Evolutionary conservation across 108 stramenopile genomes (phyloP), one percentile per base, ranked within the genome.

Genomic region (Cafeteria roenbergensis): DNA sequence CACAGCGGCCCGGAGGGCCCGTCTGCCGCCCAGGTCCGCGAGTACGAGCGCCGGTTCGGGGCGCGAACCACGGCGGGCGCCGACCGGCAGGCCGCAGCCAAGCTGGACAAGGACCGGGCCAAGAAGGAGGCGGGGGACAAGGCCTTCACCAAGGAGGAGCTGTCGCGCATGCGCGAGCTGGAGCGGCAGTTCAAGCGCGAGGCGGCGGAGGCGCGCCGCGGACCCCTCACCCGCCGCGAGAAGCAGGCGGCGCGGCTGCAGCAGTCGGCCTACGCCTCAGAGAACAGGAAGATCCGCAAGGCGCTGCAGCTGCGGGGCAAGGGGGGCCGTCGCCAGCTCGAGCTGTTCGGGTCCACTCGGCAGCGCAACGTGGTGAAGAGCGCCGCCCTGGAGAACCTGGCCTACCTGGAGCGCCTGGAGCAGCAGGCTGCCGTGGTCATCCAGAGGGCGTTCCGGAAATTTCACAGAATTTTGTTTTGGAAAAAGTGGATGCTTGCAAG

Each of bases 41-140:
- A 33, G 25, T 12, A 53, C 57, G 35, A 38, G 34, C 55, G 32
- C 69, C 35, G 24, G 69, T 75, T 34, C 34, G 71, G 22, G 55
- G 67, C 30, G 38, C 68, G 17, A 71, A 71, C 24, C 71, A 68
- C 74, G 8, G 72, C 51, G 1, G 64, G 69, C 34, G 38, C 34
- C 34, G 36, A 37, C 22, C 38, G 35, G 37, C 62, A 70, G 28
- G 37, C 27, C 36, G 30, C 38, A 20, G 60, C 69, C 65, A 57
- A 52, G 32, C 30, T 33, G 50, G 42, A 66, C n/a, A 37, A 34
- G 30, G 34, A 36, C 21, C 34, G 61, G 8, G 29, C 52, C 35
- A 55, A 29, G 8, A 0, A 34, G 21, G 25, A 27, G 27, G 29
- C 6, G 27, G 57, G 3, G 31, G 57, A 52, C 51, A 0, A 31